Evolutionary conservation across 208 protist genomes (phyloP).

Genomic region (Leishmania martiniquensis): DNA sequence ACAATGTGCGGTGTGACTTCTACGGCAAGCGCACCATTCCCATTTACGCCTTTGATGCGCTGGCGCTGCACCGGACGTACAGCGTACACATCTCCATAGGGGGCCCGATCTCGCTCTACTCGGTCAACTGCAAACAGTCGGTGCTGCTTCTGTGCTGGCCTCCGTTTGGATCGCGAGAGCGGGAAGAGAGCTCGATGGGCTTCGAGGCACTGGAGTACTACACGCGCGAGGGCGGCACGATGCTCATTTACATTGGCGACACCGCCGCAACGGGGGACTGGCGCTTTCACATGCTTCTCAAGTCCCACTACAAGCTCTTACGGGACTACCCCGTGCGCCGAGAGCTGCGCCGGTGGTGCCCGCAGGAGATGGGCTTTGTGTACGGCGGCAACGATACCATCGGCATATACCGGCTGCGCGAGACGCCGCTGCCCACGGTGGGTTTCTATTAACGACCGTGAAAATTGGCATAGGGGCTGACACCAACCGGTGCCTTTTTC

Average conservation of each 20-base stretch:
- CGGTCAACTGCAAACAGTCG: slow-evolving; percentile 66
- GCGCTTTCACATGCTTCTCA: slow-evolving; percentile 88
- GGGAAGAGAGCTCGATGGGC: slow-evolving; percentile 92
- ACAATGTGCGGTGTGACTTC: slow-evolving; percentile 65
- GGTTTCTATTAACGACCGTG: neutral
- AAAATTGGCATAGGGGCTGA: neutral
- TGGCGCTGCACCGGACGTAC: slow-evolving; percentile 72
- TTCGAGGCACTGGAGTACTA: slow-evolving; percentile 91
- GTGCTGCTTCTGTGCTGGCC: slow-evolving; percentile 89
- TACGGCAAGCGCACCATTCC: slow-evolving; percentile 46
- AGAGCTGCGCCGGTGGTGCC: slow-evolving; percentile 86
- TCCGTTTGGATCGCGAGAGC: slow-evolving; percentile 84
- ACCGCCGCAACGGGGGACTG: slow-evolving; percentile 87
- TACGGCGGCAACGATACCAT: slow-evolving; percentile 92
- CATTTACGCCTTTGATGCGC: slow-evolving; percentile 87
- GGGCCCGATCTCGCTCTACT: slow-evolving; percentile 74
- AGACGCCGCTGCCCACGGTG: slow-evolving; percentile 30
- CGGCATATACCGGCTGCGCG: slow-evolving; percentile 81
- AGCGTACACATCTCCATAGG: slow-evolving; percentile 84
- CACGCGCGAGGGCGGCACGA: slow-evolving; percentile 60
- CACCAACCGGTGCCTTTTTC: neutral
- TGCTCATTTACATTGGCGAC: slow-evolving; percentile 91
- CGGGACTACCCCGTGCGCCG: slow-evolving; percentile 81
- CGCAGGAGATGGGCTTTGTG: slow-evolving; percentile 89
- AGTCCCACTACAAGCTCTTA: slow-evolving; percentile 84